Conservation (phyloP, 768 basidiomycete genomes). For the Sporobolomyces pararoseus region DNA sequence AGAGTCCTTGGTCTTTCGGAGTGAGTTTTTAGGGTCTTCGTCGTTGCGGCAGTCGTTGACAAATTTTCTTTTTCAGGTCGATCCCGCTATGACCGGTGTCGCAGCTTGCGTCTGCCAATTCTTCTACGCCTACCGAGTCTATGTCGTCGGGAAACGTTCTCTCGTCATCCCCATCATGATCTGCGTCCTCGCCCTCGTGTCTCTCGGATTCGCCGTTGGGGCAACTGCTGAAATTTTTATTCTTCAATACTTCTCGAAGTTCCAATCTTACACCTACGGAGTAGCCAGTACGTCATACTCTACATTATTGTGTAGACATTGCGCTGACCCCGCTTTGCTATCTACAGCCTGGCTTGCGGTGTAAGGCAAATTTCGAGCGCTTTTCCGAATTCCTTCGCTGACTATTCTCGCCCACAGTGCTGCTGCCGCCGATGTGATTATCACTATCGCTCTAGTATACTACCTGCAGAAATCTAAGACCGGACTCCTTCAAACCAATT, state of each 20-base stretch:
- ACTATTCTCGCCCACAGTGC: not conserved
- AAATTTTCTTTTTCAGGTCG: not conserved
- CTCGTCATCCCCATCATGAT: conserved; percentile 12
- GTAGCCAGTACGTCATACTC: not conserved
- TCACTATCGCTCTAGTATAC: conserved; percentile 26
- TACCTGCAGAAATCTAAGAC: conserved; percentile 16
- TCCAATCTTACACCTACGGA: conserved; percentile 13
- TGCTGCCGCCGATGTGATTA: conserved; percentile 16
- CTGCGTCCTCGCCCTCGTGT: conserved; percentile 10
- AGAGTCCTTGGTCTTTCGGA: conserved; percentile 21
- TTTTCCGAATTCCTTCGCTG: no score
- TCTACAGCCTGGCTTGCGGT: no score
- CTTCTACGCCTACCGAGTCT: conserved; percentile 25
- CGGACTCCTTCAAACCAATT: conserved; percentile 17
- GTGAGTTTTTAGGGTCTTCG: not conserved
- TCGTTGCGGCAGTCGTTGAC: not conserved
- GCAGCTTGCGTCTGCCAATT: conserved; percentile 7
- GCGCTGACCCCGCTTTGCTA: no score
- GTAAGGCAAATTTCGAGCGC: no score
- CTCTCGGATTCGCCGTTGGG: conserved; percentile 12
- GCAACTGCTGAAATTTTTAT: conserved; percentile 17
- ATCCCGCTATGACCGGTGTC: conserved; percentile 10
- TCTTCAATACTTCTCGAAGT: conserved; percentile 11
- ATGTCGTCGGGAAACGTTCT: conserved; percentile 19
- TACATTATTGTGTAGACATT: no score